Evolutionary conservation across 306 rosid genomes (phyloP), one percentile per base, ranked within the genome.

Genomic region (Cucumis hystrix): DNA sequence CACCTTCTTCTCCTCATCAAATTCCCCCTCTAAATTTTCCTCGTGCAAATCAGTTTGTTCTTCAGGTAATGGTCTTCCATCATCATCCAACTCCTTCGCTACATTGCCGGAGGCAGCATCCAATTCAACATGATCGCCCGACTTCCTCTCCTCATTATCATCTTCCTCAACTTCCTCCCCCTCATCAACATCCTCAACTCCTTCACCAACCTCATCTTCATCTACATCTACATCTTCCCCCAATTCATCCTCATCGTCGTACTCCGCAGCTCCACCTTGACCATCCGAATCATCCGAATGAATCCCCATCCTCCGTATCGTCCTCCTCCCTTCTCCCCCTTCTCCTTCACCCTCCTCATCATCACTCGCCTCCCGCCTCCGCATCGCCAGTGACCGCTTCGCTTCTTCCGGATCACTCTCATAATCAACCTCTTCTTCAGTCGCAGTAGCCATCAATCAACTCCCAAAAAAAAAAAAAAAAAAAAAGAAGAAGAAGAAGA

Each of bases 391-490:
- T 8, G 90, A 90, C 69, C 89, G 83, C 76, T 87, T 89, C 15
- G 47, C 87, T 64, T 89, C 98, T 80, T 92, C 96, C 7, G 98
- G 98, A 88, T 92, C 98, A 86, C 98, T 92, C 28, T 92, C 96
- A 73, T 90, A 92, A 41, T 90, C 96, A 74, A 87, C 77, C 61
- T 92, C 96, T 62, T 90, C 96, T 83, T 87, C 94, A 49, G 86
- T 87, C 33, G 80, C 65, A 14, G 81, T 30, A 77, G 90, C 91
- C 98, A 91, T 91, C 76, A 40, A 35, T 51, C 82, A 56, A 80
- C 77, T 40, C 80, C 84, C 66, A 67, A 56, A 68, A 70, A 21
- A 16, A 43, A 23, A 23, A 69, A 41, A 1, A 14, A 23, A 70
- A 41, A 37, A 37, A 5, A 60, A 61, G 1, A 10, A 23, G 25